Percentiles rank a stretch among this genome's conserved stretches.
Conservation (phyloP, 352 stramenopile genomes). For the Globisporangium cylindrosporum region DNA sequence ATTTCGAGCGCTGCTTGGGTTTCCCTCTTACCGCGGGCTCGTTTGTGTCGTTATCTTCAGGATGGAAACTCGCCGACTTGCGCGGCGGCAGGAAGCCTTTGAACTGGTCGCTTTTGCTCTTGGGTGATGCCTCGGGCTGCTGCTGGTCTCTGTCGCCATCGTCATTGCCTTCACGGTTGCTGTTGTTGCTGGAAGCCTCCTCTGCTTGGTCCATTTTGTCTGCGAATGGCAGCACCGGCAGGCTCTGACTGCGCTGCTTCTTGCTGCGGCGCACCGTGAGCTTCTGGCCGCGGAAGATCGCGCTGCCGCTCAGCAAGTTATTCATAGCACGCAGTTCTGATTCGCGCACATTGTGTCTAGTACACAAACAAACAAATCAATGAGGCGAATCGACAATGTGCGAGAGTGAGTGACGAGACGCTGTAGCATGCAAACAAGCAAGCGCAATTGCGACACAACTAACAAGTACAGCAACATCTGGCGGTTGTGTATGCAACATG, state of each 20-base stretch:
- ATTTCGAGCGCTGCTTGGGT: slow-evolving; percentile 34
- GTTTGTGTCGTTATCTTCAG: slow-evolving; percentile 4
- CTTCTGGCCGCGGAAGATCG: slow-evolving; percentile 38
- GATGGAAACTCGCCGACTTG: slow-evolving; percentile 14
- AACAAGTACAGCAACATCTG: background rate
- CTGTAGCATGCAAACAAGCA: background rate
- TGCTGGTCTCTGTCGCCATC: background rate
- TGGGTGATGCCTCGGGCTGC: slow-evolving; percentile 18
- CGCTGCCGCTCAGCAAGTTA: slow-evolving; percentile 35
- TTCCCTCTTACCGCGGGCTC: background rate
- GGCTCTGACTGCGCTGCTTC: slow-evolving; percentile 43
- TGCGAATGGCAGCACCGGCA: slow-evolving; percentile 26
- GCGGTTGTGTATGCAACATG: background rate
- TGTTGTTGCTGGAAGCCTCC: background rate
- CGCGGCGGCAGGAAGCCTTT: slow-evolving; percentile 5
- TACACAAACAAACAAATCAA: background rate
- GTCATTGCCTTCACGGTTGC: background rate
- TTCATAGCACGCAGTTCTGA: slow-evolving; percentile 53
- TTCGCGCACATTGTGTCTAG: slow-evolving; percentile 47
- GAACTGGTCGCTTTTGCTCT: slow-evolving; percentile 15
- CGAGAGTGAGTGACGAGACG: background rate
- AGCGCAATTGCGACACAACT: background rate
- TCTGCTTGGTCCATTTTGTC: slow-evolving; percentile 10
- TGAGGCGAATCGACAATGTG: background rate
- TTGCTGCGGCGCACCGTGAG: slow-evolving; percentile 31